Evolutionary conservation across 1,284 basidiomycete species (phyloP).

Genomic region (Apiotrichum gracile): DNA sequence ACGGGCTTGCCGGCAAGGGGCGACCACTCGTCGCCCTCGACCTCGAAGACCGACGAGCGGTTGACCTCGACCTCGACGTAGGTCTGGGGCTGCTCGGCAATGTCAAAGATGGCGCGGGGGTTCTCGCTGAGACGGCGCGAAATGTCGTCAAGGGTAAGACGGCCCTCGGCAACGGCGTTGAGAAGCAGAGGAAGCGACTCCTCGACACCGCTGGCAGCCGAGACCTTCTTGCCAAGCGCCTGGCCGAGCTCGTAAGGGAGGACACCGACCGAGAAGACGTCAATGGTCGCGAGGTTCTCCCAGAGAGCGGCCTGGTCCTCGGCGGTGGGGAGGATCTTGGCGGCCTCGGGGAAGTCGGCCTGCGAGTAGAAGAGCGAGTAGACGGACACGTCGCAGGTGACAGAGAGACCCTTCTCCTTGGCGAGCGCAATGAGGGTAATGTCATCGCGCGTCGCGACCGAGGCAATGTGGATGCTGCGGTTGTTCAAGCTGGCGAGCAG

Average conservation of each 20-base stretch:
- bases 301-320: slow-evolving; percentile 83
- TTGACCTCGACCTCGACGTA: slow-evolving; percentile 90
- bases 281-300: slow-evolving; percentile 77
- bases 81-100: slow-evolving; percentile 78
- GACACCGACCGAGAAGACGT: slow-evolving; percentile 84
- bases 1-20: slow-evolving; percentile 66
- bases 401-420: slow-evolving; percentile 88
- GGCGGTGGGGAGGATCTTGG: slow-evolving; percentile 62
- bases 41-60: slow-evolving; percentile 59
- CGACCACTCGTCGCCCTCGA: slow-evolving; percentile 64
- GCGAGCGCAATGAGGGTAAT: slow-evolving; percentile 85
- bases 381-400: slow-evolving; percentile 93
- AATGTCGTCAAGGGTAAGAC: slow-evolving; percentile 78
- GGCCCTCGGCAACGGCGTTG: slow-evolving; percentile 74
- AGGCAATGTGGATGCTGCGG: slow-evolving; percentile 88
- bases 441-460: slow-evolving; percentile 82
- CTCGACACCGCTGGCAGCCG: slow-evolving; percentile 73
- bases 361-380: slow-evolving; percentile 86
- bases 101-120: slow-evolving; percentile 83
- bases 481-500: slow-evolving; percentile 87
- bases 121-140: slow-evolving; percentile 78
- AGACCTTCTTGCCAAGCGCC: slow-evolving; percentile 61
- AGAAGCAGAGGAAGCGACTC: slow-evolving; percentile 85
- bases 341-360: slow-evolving; percentile 64
- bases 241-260: slow-evolving; percentile 72